Evolutionary conservation across 2,329 filamentous ascomycete species (phyloP).

Genomic region (Epichloe gansuensis): DNA sequence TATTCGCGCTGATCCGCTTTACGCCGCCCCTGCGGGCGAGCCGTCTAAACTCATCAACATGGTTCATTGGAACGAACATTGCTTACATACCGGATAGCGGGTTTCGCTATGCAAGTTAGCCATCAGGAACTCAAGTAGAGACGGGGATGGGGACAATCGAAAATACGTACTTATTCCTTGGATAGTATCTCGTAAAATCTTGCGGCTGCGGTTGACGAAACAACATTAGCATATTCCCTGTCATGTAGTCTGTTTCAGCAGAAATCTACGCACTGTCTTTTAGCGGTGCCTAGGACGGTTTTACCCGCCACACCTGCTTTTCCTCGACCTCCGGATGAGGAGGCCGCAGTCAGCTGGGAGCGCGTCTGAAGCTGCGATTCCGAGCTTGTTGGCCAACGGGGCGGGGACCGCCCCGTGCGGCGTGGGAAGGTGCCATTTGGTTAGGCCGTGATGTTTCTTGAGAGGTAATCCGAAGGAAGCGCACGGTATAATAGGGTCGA

Average conservation of each 20-base stretch:
- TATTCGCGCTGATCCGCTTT: conserved; percentile 52
- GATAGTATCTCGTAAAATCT: conserved; percentile 10
- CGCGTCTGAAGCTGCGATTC: not conserved
- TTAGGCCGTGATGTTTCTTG: not conserved
- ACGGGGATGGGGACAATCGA: not conserved
- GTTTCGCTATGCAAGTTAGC: conserved; percentile 3
- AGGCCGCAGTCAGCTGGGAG: not conserved
- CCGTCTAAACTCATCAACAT: conserved; percentile 32
- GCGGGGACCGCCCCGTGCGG: not conserved
- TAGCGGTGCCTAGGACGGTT: conserved; percentile 1
- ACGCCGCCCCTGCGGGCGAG: conserved; percentile 66
- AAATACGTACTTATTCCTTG: conserved; percentile 8
- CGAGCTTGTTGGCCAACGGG: not conserved
- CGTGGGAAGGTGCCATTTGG: not conserved
- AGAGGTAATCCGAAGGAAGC: no score
- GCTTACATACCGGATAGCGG: conserved; percentile 3
- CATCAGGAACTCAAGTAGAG: conserved; percentile 6
- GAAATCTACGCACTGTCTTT: not conserved
- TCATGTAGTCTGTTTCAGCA: not conserved
- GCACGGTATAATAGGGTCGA: no score
- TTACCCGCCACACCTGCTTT: conserved; percentile 3
- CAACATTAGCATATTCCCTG: not conserved
- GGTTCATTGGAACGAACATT: not conserved
- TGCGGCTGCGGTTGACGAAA: conserved; percentile 4
- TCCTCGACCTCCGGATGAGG: not conserved